These are phyloP conservation scores for Tulasnella sp. DNA, from an alignment of 768 basidiomycete species.

Conservation along the genomic window DNA sequence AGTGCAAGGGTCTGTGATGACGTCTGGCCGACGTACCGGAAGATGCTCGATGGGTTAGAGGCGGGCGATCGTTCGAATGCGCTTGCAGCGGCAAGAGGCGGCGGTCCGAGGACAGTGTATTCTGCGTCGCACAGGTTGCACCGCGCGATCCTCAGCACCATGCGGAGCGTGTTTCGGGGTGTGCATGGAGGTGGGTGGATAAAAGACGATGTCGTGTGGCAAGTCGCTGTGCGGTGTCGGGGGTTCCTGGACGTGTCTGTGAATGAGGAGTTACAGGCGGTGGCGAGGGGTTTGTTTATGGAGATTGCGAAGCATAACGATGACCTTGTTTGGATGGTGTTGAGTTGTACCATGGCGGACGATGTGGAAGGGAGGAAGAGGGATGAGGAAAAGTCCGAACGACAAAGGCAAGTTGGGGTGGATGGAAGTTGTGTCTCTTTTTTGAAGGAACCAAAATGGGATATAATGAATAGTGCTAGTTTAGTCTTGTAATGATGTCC, in stretches of 20 bases:
- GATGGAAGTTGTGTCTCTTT: background rate
- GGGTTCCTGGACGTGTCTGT: constrained; percentile 56
- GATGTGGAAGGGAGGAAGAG: background rate
- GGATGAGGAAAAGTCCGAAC: background rate
- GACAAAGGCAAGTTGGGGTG: background rate
- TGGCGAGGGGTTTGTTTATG: constrained; percentile 51
- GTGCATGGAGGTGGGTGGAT: constrained; percentile 23
- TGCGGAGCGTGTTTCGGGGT: constrained; percentile 42
- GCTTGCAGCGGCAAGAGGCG: constrained; percentile 38
- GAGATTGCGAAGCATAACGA: constrained; percentile 49
- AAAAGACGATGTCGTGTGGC: constrained; percentile 65
- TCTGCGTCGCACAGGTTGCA: constrained; percentile 73
- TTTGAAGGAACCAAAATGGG: background rate
- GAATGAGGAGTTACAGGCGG: constrained; percentile 61
- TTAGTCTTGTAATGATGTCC: background rate
- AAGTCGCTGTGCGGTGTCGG: constrained; percentile 60
- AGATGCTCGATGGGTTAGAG: constrained; percentile 47
- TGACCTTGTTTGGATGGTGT: constrained; percentile 75
- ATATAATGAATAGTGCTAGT: background rate
- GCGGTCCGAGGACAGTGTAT: constrained; percentile 41
- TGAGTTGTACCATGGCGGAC: constrained; percentile 42
- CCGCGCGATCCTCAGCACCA: constrained; percentile 56
- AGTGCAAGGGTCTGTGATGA: constrained; percentile 76
- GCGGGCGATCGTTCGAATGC: constrained; percentile 55
- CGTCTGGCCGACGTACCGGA: constrained; percentile 74